Base-by-base conservation (phyloP, 2,329 filamentous ascomycete species). In the Elsinoe arachidis region DNA sequence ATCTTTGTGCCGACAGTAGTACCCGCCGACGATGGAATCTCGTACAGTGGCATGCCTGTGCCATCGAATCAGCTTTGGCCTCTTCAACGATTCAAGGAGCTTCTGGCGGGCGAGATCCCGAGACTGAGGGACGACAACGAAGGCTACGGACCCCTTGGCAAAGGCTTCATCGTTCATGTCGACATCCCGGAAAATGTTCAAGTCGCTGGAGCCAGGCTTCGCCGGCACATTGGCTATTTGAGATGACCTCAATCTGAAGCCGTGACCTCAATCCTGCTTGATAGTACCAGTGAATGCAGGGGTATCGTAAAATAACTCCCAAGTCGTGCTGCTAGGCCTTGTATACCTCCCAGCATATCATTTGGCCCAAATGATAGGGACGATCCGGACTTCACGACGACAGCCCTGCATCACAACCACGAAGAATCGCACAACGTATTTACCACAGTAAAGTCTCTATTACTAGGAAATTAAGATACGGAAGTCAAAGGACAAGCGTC, bases 111-210 rank as follows among this genome's bases (percentile, higher is more conserved):
- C 1, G 75, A 78, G 57, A 69, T 76, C 10, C 72, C 73, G 1
- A 66, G 75, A 30, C 51, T 77, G 51, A 66, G 72, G 43, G 74
- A 77, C 60, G 70, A 76, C 60, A 61, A 65, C 38, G 56, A 68
- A 9, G 73, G 74, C 1, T 78, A 78, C 65, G 75, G 75, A 7
- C 75, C 75, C 0, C 66, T 60, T 10, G 75, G 75, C 1, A 73
- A 69, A 37, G 68, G 66, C 0, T 78, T 75, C 55, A 76, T 77
- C 58, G 61, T 62, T 5, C 74, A 77, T 65, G 72, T 77, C 12
- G 70, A 74, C 61, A 63, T 77, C 43, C 72, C 73, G 0, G 55
- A 37, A 1, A 63, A 67, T 3, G 67, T 75, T 12, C 67, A 73
- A 53, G 59, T 52, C 7, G 71, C 73, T 14, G 74, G 69, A 68